Evolutionary conservation across 768 basidiomycete genomes (phyloP).

Genomic region (Rhizopogon sp.): DNA sequence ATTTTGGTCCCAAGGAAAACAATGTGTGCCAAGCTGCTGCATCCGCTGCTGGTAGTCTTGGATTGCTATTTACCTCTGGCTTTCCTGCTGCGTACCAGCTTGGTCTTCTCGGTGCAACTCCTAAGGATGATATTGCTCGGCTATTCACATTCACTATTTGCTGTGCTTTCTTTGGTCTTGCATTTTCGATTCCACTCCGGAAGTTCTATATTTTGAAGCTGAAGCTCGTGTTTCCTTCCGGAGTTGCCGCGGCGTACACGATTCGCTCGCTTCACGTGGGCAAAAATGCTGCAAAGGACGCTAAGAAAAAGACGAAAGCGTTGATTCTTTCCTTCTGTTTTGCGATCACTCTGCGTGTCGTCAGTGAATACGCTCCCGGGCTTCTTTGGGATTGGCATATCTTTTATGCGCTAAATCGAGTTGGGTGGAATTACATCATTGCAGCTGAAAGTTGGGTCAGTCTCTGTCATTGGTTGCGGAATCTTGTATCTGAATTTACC

Average conservation of each 20-base stretch:
- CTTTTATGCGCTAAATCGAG: slow-evolving; percentile 52
- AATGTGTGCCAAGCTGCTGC: slow-evolving; percentile 13
- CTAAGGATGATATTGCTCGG: slow-evolving; percentile 48
- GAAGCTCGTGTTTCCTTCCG: slow-evolving; percentile 60
- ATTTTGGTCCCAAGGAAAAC: slow-evolving; percentile 64
- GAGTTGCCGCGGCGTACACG: slow-evolving; percentile 61
- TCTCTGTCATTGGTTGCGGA: not conserved
- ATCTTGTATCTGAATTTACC: slow-evolving; percentile 17
- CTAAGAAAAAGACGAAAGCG: slow-evolving; percentile 51
- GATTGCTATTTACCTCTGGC: slow-evolving; percentile 55
- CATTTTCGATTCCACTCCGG: slow-evolving; percentile 61
- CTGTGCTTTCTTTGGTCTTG: slow-evolving; percentile 57
- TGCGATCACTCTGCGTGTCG: slow-evolving; percentile 48
- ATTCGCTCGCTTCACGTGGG: slow-evolving; percentile 58
- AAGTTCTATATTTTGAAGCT: slow-evolving; percentile 60
- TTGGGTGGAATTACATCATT: slow-evolving; percentile 60
- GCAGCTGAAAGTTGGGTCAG: slow-evolving; percentile 54
- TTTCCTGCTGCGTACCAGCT: slow-evolving; percentile 60
- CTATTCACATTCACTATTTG: slow-evolving; percentile 51
- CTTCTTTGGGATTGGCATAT: slow-evolving; percentile 60
- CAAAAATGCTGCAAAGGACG: slow-evolving; percentile 41
- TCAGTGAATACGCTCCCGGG: slow-evolving; percentile 57
- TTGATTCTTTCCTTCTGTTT: slow-evolving; percentile 42
- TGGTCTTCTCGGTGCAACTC: slow-evolving; percentile 38
- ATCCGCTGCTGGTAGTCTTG: slow-evolving; percentile 49